Conservation (phyloP, 805 yeast species). For the Wickerhamomyces canadensis region DNA sequence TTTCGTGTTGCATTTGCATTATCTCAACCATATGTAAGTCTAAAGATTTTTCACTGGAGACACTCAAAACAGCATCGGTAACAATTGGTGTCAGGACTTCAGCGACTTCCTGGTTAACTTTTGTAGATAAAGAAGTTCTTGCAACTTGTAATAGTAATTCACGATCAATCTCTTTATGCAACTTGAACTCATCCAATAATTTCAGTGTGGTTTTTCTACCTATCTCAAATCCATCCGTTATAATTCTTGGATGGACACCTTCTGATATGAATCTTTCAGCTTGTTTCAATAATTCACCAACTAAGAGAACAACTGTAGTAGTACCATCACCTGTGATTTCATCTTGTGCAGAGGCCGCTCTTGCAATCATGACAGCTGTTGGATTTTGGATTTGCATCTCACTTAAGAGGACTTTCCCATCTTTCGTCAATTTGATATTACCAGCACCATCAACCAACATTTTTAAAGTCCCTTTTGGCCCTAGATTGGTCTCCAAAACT, state of each 20-base stretch:
- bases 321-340: conserved; percentile 99
- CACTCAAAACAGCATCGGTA: conserved; percentile 89
- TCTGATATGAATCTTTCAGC: conserved; percentile 88
- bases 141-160: conserved; percentile 91
- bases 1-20: conserved; percentile 95
- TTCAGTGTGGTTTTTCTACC: conserved; percentile 75
- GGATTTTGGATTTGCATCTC: conserved; percentile 98
- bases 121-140: conserved; percentile 81
- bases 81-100: conserved; percentile 88
- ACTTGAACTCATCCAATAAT: conserved; percentile 63
- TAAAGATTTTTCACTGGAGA: conserved; percentile 50
- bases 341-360: conserved; percentile 98
- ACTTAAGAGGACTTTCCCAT: conserved; percentile 86
- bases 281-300: conserved; percentile 91
- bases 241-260: conserved; percentile 93
- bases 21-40: conserved; percentile 97
- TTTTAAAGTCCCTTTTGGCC: conserved; percentile 95
- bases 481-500: conserved; percentile 85
- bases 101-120: conserved; percentile 71
- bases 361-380: conserved; percentile 85
- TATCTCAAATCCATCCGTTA: conserved; percentile 91
- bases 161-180: conserved; percentile 57
- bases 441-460: conserved; percentile 98
- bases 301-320: conserved; percentile 88
- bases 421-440: conserved; percentile 89